Percentiles rank a stretch among this genome's conserved stretches.
These are phyloP conservation scores for Tulasnella calospora DNA, from an alignment of 768 basidiomycete genomes.

Conservation along the genomic window DNA sequence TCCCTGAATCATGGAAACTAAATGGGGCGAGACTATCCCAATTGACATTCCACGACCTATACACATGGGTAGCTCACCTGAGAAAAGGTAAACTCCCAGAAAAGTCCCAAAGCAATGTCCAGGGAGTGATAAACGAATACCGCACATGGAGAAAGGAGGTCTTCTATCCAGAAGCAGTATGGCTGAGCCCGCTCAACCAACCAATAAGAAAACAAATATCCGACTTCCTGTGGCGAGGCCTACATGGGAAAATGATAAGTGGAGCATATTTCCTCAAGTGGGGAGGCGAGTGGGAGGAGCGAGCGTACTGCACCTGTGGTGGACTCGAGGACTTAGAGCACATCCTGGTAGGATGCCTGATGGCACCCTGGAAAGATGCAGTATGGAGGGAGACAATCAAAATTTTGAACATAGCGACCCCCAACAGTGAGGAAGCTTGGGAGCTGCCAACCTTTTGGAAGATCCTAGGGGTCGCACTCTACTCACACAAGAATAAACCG, in stretches of 20 bases:
- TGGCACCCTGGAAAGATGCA: neutral
- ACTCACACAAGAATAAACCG: neutral
- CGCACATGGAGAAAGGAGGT: neutral
- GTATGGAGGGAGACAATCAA: neutral
- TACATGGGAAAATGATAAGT: constrained; percentile 11
- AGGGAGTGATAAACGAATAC: neutral
- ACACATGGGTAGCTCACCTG: neutral
- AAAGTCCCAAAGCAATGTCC: neutral
- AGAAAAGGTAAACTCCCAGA: neutral
- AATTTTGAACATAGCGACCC: neutral
- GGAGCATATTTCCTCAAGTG: constrained; percentile 15
- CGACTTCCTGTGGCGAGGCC: constrained; percentile 16
- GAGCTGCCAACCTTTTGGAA: neutral
- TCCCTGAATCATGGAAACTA: neutral
- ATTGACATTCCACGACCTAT: neutral
- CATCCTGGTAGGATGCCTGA: neutral
- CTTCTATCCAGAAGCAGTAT: constrained; percentile 1
- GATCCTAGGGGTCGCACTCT: neutral
- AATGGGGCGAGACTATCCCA: constrained; percentile 6
- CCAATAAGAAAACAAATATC: constrained; percentile 16
- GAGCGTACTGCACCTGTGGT: constrained; percentile 10
- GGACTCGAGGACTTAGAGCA: constrained; percentile 15
- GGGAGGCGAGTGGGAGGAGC: constrained; percentile 21
- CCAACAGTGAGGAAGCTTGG: neutral
- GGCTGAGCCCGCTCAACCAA: neutral